Evolutionary conservation across 83 land plant genomes (phyloP).

Genomic region (Thuja plicata): DNA sequence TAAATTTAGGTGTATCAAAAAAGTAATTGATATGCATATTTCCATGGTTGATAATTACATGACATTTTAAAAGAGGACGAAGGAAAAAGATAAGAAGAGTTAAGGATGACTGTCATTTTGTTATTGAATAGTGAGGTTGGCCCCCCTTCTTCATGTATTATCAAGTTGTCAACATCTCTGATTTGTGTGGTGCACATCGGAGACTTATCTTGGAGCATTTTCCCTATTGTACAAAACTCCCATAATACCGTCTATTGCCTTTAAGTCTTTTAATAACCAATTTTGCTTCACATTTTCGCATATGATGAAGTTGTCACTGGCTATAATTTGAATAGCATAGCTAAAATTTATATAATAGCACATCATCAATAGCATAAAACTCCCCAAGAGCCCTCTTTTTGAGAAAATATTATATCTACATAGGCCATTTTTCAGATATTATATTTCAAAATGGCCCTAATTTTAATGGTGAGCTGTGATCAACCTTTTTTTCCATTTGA

Average conservation of each 20-base stretch:
- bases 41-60: not conserved
- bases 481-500: not conserved
- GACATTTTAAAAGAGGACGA: not conserved
- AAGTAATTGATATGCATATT: slow-evolving; percentile 3
- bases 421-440: not conserved
- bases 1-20: not conserved
- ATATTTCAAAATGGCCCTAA: not conserved
- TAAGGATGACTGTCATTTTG: not conserved
- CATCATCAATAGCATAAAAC: not conserved
- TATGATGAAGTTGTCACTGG: not conserved
- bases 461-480: not conserved
- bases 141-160: not conserved
- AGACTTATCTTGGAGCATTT: no score
- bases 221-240: no score
- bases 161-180: no score
- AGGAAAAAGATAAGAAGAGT: not conserved
- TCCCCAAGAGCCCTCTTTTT: not conserved
- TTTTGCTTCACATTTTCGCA: not conserved
- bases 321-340: not conserved
- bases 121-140: not conserved
- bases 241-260: not conserved
- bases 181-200: no score
- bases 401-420: not conserved
- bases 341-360: not conserved
- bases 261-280: not conserved